Percentiles rank a stretch among this genome's conserved stretches.
phyloP scores from a whole-genome alignment of 2,329 filamentous ascomycete species.

The Clonostachys sp. region DNA sequence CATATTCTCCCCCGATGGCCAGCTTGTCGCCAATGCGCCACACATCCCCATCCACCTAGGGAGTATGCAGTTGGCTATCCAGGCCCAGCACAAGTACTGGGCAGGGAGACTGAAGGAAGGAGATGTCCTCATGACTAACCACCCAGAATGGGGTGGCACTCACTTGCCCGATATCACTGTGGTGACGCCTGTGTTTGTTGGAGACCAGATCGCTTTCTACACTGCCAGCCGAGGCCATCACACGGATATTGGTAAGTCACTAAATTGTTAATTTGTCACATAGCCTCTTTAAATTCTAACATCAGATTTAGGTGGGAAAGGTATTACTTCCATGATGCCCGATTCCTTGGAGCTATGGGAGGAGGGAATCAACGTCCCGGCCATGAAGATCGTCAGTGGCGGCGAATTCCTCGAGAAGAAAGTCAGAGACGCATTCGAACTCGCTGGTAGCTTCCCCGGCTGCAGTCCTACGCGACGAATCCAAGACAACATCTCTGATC shows the following conservation, averaged over 20 bases:
- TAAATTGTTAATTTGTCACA: too few relatives aligned
- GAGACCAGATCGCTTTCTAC: slow-evolving; percentile 25
- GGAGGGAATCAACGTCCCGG: slow-evolving; percentile 32
- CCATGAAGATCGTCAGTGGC: slow-evolving; percentile 28
- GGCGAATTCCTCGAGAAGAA: slow-evolving; percentile 26
- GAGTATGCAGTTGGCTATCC: slow-evolving; percentile 33
- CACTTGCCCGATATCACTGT: slow-evolving; percentile 35
- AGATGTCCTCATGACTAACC: slow-evolving; percentile 32
- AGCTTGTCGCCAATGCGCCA: slow-evolving; percentile 33
- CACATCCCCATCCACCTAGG: slow-evolving; percentile 35
- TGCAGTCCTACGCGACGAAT: slow-evolving; percentile 28
- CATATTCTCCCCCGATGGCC: slow-evolving; percentile 32
- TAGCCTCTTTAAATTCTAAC: neutral
- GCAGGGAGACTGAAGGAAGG: slow-evolving; percentile 24
- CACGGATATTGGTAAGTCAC: slow-evolving; percentile 21
- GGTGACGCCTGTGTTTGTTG: slow-evolving; percentile 30
- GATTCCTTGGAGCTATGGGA: slow-evolving; percentile 34
- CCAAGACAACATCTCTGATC: slow-evolving; percentile 34
- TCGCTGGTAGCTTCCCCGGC: slow-evolving; percentile 26
- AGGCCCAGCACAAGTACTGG: slow-evolving; percentile 27
- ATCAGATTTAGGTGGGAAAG: slow-evolving; percentile 17
- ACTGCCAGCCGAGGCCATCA: slow-evolving; percentile 33
- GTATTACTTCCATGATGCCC: slow-evolving; percentile 33
- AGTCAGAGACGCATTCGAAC: slow-evolving; percentile 18
- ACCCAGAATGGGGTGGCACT: slow-evolving; percentile 29